Conservation (phyloP, 305 asterid species). For the Rubia peregrina region DNA sequence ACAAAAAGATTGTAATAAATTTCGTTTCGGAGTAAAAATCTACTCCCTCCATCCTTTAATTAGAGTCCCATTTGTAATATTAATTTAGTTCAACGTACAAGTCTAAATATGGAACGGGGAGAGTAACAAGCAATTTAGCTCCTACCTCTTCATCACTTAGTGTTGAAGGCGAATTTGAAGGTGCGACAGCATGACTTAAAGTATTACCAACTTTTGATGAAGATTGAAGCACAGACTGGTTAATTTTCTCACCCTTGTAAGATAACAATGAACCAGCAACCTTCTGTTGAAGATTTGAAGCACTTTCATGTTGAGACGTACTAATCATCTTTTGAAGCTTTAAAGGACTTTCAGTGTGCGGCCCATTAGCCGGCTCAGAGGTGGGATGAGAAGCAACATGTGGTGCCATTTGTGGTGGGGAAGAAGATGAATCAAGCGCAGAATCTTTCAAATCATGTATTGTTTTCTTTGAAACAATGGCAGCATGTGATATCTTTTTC, state of each 20-base stretch:
- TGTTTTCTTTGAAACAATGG: conserved; percentile 44
- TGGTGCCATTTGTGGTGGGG: conserved; percentile 26
- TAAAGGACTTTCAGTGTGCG: conserved; percentile 37
- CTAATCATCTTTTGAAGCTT: conserved; percentile 43
- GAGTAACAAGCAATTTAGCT: conserved; percentile 9
- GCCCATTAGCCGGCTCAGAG: conserved; percentile 40
- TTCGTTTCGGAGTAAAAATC: background rate
- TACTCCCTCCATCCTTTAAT: background rate
- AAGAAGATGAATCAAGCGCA: conserved; percentile 38
- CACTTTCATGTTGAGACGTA: conserved; percentile 38
- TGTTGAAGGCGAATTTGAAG: conserved; percentile 55
- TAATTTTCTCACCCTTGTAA: conserved; percentile 56
- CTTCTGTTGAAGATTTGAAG: conserved; percentile 41
- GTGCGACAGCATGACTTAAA: conserved; percentile 41
- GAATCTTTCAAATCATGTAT: conserved; percentile 50
- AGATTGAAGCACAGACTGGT: conserved; percentile 40
- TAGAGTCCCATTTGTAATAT: background rate
- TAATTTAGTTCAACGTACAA: background rate
- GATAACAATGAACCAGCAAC: conserved; percentile 36
- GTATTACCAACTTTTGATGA: conserved; percentile 51
- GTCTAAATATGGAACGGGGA: background rate
- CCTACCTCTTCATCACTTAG: conserved; percentile 96
- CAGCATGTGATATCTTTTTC: conserved; percentile 38
- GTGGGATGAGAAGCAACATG: conserved; percentile 29
- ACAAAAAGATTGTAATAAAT: conserved; percentile 16